Evolutionary conservation across 495 filamentous ascomycete genomes (phyloP).

Genomic region (Copromyces sp.): DNA sequence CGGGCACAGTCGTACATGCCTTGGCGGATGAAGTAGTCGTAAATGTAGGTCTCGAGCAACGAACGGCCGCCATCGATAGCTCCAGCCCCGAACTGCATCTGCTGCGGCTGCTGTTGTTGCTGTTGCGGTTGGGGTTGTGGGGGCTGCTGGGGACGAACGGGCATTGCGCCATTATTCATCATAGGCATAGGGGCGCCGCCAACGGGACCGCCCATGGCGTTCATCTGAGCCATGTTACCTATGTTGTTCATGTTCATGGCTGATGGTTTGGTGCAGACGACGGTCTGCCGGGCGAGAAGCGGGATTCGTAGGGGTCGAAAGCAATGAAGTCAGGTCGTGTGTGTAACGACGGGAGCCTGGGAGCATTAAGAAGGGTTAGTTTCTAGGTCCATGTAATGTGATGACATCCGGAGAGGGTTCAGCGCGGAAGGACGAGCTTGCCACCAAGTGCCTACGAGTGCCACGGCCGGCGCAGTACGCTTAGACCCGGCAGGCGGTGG

Average conservation of each 20-base stretch:
- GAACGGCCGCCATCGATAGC: conserved; percentile 30
- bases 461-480: conserved; percentile 6
- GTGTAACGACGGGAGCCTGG: neutral
- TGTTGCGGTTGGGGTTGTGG: conserved; percentile 9
- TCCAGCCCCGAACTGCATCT: conserved; percentile 2
- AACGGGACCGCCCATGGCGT: conserved; percentile 53
- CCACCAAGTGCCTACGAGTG: neutral
- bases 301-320: conserved; percentile 9
- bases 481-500: conserved; percentile 17
- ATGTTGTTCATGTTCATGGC: conserved; percentile 53
- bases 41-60: conserved; percentile 86
- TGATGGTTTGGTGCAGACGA: conserved; percentile 17
- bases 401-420: neutral
- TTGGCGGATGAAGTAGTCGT: conserved; percentile 87
- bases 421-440: neutral
- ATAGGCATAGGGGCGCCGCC: conserved; percentile 53
- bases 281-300: conserved; percentile 19
- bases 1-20: conserved; percentile 71
- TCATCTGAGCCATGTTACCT: conserved; percentile 53
- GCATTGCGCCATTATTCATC: conserved; percentile 55
- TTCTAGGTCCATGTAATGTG: neutral
- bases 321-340: neutral
- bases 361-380: neutral
- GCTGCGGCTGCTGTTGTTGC: conserved; percentile 4
- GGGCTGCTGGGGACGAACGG: conserved; percentile 22